Percentiles rank a stretch among this genome's conserved stretches.
These are phyloP conservation scores for Entomophthora muscae DNA, from an alignment of 371 early-diverging fungal species.

Conservation along the genomic window DNA sequence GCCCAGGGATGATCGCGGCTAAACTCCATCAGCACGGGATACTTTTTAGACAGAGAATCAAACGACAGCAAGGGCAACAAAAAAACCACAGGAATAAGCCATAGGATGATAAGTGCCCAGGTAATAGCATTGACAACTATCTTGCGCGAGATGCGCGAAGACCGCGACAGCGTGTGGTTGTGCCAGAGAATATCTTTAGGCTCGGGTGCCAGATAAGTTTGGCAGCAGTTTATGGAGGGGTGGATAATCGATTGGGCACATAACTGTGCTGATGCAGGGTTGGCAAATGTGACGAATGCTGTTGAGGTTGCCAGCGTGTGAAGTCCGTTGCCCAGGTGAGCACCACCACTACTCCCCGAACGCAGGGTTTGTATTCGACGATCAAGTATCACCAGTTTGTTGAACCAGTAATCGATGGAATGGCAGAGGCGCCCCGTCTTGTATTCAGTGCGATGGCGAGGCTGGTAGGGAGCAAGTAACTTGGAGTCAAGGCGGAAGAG, in stretches of 20 bases:
- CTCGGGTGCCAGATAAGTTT: conserved; percentile 66
- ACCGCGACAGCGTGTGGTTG: conserved; percentile 41
- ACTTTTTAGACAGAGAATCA: conserved; percentile 34
- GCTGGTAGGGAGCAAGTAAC: conserved; percentile 12
- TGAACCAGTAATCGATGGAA: conserved; percentile 17
- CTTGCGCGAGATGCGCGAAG: conserved; percentile 24
- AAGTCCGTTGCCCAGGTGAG: conserved; percentile 14
- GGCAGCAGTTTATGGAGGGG: conserved; percentile 43
- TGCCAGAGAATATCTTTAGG: conserved; percentile 84
- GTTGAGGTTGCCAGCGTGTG: conserved; percentile 26
- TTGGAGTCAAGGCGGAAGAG: conserved; percentile 4
- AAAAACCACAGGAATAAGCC: conserved; percentile 43
- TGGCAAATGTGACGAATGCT: conserved; percentile 43
- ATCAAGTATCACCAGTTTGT: conserved; percentile 20
- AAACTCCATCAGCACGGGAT: conserved; percentile 25
- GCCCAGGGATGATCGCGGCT: conserved; percentile 24
- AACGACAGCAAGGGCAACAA: conserved; percentile 53
- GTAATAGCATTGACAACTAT: conserved; percentile 30
- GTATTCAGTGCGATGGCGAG: conserved; percentile 10
- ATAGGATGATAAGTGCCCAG: conserved; percentile 42
- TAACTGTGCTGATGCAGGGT: conserved; percentile 24
- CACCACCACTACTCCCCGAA: neutral
- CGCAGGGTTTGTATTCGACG: conserved; percentile 12
- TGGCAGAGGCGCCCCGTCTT: conserved; percentile 14
- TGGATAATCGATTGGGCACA: conserved; percentile 38